phyloP scores from a whole-genome alignment of 2,329 filamentous ascomycete species.

The Leptographium wingfieldii region DNA sequence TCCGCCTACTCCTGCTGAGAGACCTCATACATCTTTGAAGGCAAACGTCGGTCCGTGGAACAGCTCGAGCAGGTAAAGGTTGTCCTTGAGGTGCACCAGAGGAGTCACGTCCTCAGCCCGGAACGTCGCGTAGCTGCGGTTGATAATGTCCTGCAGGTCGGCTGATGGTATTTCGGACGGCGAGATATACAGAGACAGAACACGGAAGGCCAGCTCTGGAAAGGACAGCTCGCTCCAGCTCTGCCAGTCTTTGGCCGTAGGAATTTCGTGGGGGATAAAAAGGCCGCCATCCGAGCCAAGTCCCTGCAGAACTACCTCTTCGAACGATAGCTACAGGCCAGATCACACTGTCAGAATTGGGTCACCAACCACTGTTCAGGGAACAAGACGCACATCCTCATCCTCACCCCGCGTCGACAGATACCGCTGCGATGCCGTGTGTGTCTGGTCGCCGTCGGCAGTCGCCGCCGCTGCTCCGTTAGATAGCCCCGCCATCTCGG shows the following conservation, averaged over 20 bases:
- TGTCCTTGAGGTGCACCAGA: conserved; percentile 58
- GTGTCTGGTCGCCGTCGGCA: conserved; percentile 5
- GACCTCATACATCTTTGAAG: conserved; percentile 65
- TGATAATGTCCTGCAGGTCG: conserved; percentile 74
- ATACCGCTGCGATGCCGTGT: conserved; percentile 14
- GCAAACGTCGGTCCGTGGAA: conserved; percentile 95
- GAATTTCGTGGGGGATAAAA: conserved; percentile 78
- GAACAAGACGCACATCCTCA: conserved; percentile 8
- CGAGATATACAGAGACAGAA: conserved; percentile 83
- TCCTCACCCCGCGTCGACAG: conserved; percentile 13
- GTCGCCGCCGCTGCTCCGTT: conserved; percentile 5
- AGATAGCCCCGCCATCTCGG: conserved; percentile 6
- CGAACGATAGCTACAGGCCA: conserved; percentile 60
- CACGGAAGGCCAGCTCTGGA: conserved; percentile 67
- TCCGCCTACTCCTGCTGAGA: too few species aligned
- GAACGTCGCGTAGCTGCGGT: conserved; percentile 81
- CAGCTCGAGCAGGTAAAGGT: conserved; percentile 79
- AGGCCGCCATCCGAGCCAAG: conserved; percentile 78
- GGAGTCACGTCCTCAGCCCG: conserved; percentile 68
- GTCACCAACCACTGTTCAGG: neutral
- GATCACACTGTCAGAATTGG: neutral
- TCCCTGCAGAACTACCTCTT: conserved; percentile 81
- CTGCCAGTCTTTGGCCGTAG: conserved; percentile 34
- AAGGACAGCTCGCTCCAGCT: conserved; percentile 71
- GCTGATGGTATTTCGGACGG: conserved; percentile 64